Conservation (phyloP, 2,329 filamentous ascomycete genomes). For the Cercospora beticola region DNA sequence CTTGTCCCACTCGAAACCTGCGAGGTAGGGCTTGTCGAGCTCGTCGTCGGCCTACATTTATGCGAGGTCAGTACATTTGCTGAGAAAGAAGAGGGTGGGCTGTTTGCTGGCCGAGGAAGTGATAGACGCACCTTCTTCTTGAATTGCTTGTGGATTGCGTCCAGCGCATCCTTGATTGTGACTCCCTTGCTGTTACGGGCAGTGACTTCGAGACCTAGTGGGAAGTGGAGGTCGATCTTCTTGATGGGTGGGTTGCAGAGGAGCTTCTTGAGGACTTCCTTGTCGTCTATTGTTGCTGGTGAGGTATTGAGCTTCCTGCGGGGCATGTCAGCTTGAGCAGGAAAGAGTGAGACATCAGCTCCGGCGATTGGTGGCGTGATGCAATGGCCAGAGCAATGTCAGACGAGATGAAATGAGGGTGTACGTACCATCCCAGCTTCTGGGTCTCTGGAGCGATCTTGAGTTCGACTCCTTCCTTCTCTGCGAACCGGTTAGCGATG, state of each 20-base stretch:
- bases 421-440: constrained; percentile 77
- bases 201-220: constrained; percentile 79
- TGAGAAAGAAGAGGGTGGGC: not conserved
- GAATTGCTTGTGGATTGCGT: constrained; percentile 93
- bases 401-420: not conserved
- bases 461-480: constrained; percentile 70
- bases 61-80: constrained; percentile 33
- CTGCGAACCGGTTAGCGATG: constrained; percentile 47
- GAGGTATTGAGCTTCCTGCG: constrained; percentile 92
- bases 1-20: constrained; percentile 95
- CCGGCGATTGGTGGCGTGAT: not conserved
- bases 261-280: constrained; percentile 75
- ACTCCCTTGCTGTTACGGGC: constrained; percentile 91
- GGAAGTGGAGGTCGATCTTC: constrained; percentile 92
- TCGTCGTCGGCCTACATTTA: constrained; percentile 77
- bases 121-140: constrained; percentile 75
- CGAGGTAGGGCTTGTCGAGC: constrained; percentile 80
- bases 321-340: constrained; percentile 4
- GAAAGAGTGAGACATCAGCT: not conserved
- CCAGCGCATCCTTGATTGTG: constrained; percentile 93
- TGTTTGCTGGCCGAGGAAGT: not conserved
- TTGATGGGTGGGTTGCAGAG: constrained; percentile 82
- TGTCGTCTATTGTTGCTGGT: constrained; percentile 73
- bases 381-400: not conserved
- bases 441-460: constrained; percentile 79